These are phyloP conservation scores for Thelonectria rubi DNA, from an alignment of 2,329 filamentous ascomycete species.

Conservation along the genomic window DNA sequence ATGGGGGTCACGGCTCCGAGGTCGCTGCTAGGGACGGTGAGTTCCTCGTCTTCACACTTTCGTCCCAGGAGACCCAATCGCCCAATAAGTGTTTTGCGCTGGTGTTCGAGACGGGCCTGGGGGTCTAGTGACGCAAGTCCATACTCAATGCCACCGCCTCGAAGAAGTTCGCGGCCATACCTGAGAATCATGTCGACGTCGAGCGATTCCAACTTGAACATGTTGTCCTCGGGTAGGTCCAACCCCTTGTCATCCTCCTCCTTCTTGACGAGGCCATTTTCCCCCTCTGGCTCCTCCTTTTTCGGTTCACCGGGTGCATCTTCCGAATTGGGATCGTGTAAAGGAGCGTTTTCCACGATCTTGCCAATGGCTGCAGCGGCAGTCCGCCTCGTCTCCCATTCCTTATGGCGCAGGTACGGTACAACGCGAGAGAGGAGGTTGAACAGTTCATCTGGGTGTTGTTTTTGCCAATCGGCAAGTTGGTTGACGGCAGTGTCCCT, in stretches of 20 bases:
- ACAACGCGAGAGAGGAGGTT: constrained; percentile 93
- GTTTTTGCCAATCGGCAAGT: constrained; percentile 96
- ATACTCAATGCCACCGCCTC: constrained; percentile 88
- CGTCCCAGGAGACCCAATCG: constrained; percentile 87
- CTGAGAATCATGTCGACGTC: constrained; percentile 83
- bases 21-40: constrained; percentile 67
- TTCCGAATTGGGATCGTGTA: constrained; percentile 86
- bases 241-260: constrained; percentile 65
- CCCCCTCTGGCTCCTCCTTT: constrained; percentile 45
- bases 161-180: constrained; percentile 83
- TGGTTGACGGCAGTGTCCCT: constrained; percentile 97
- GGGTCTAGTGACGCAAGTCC: constrained; percentile 84
- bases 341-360: constrained; percentile 87
- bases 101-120: constrained; percentile 79
- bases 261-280: constrained; percentile 63
- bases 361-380: constrained; percentile 94
- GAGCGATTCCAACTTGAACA: constrained; percentile 77
- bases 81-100: constrained; percentile 86
- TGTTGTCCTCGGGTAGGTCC: constrained; percentile 62
- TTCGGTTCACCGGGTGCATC: constrained; percentile 62
- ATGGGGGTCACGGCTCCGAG: constrained; percentile 56
- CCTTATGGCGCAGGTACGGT: constrained; percentile 93
- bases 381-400: constrained; percentile 95
- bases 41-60: constrained; percentile 84
- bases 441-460: constrained; percentile 96